These are phyloP conservation scores for Kodamaea kaohsiungensis DNA, from an alignment of 805 yeast genomes.

Conservation along the genomic window DNA sequence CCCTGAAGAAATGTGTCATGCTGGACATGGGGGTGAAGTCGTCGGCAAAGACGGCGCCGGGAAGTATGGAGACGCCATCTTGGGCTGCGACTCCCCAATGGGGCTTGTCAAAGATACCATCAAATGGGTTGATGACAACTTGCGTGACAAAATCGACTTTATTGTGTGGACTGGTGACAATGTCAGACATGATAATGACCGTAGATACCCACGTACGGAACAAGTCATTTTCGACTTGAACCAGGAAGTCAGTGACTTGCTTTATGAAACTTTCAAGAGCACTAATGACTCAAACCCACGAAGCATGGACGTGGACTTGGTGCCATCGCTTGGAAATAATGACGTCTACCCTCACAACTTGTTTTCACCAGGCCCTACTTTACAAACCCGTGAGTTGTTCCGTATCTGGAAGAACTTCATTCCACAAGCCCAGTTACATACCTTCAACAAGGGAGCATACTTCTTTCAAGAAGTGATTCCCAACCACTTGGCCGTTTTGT, in stretches of 20 bases:
- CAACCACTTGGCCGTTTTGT: constrained; percentile 70
- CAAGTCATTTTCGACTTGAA: constrained; percentile 69
- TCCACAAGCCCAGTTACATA: constrained; percentile 76
- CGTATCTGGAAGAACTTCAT: constrained; percentile 72
- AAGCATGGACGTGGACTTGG: constrained; percentile 45
- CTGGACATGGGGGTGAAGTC: constrained; percentile 38
- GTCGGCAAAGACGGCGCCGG: constrained; percentile 45
- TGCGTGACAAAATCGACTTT: constrained; percentile 78
- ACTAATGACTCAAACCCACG: constrained; percentile 39
- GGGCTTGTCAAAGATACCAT: constrained; percentile 61
- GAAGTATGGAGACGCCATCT: constrained; percentile 69
- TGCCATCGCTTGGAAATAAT: constrained; percentile 82
- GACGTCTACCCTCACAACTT: constrained; percentile 89
- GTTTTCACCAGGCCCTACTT: constrained; percentile 85
- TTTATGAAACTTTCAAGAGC: constrained; percentile 55
- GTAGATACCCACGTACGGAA: constrained; percentile 73
- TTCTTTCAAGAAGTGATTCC: constrained; percentile 80
- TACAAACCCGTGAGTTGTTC: constrained; percentile 77
- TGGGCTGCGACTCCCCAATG: constrained; percentile 79
- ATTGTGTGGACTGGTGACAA: constrained; percentile 93
- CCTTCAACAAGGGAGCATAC: constrained; percentile 74
- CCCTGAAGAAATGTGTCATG: constrained; percentile 56
- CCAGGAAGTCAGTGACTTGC: constrained; percentile 50
- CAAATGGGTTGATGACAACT: constrained; percentile 61
- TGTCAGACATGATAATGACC: constrained; percentile 80